Base-by-base conservation (phyloP, 106 monocot species). In the Gastrodia elata region DNA sequence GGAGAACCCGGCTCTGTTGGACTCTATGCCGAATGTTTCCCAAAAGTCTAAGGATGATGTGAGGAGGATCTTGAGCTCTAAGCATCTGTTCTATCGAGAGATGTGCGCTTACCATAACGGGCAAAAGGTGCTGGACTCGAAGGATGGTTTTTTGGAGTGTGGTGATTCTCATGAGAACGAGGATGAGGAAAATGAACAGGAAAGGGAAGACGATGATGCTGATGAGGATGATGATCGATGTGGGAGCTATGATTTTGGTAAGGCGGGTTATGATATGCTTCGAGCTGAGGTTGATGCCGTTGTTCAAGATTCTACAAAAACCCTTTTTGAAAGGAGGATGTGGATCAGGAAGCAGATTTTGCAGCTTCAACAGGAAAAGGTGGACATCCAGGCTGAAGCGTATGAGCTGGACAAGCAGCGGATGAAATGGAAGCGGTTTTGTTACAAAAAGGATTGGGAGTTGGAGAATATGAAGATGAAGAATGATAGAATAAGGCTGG, bases 61-160 rank as follows among this genome's bases (percentile, higher is more conserved):
- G 15, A 82, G 84, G 77, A 94, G 91, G 81, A 94, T 94, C 22
- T 65, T 94, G 77, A 91, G 84, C 70, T 94, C 94, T 15, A 95
- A 95, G 67, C 94, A 95, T 55, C 85, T 95, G 20, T 91, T 89
- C 59, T 95, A 95, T 24, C 81, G 87, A 33, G 94, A 95, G 75
- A 91, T 95, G 94, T 95, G 94, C 49, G 85, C 91, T 2, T 94
- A 88, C 71, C 94, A 94, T 68, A 91, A 94, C 73, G 86, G 88
- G 20, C 84, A 91, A 40, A 56, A 83, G 74, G 15, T 46, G 6
- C 15, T 40, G 0, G 46, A 72, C 18, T 26, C 69, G 3, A 24
- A 39, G 24, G 61, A 13, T 27, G 61, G 61, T 4, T 61, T 61
- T 61, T 30, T 61, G 32, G 32, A 61, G 61, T 39, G 69, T 10